These are phyloP conservation scores for Allium cepa DNA, from an alignment of 106 monocot species.

Conservation along the genomic window DNA sequence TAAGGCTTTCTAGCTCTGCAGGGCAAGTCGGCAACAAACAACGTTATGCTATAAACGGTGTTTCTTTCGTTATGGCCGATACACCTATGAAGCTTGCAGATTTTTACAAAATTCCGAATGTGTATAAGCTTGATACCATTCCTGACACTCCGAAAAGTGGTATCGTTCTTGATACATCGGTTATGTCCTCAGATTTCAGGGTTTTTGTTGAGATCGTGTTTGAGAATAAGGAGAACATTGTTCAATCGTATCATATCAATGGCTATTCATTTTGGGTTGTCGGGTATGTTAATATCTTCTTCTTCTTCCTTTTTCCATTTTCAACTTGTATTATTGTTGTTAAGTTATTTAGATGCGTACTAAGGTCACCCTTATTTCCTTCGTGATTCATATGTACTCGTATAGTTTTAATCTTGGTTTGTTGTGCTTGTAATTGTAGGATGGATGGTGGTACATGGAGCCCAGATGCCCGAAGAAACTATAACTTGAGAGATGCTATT, in stretches of 20 bases:
- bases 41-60: constrained; percentile 63
- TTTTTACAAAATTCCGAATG: constrained; percentile 52
- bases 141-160: constrained; percentile 17
- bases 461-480: no score
- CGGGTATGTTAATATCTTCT: constrained; percentile 29
- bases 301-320: background rate
- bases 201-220: constrained; percentile 71
- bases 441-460: no score
- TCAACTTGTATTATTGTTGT: no score
- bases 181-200: constrained; percentile 50
- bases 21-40: constrained; percentile 46
- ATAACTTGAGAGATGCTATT: no score
- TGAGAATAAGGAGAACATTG: constrained; percentile 52
- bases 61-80: constrained; percentile 52
- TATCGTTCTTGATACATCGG: constrained; percentile 48
- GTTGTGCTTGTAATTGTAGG: no score
- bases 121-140: constrained; percentile 64
- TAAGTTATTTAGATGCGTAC: no score
- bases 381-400: no score
- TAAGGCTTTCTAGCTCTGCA: constrained; percentile 56
- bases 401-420: no score
- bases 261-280: constrained; percentile 42
- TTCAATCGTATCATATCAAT: constrained; percentile 66
- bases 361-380: no score
- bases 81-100: constrained; percentile 79